Evolutionary conservation across 2,329 filamentous ascomycete genomes (phyloP).

Genomic region (Blastomyces silverae): DNA sequence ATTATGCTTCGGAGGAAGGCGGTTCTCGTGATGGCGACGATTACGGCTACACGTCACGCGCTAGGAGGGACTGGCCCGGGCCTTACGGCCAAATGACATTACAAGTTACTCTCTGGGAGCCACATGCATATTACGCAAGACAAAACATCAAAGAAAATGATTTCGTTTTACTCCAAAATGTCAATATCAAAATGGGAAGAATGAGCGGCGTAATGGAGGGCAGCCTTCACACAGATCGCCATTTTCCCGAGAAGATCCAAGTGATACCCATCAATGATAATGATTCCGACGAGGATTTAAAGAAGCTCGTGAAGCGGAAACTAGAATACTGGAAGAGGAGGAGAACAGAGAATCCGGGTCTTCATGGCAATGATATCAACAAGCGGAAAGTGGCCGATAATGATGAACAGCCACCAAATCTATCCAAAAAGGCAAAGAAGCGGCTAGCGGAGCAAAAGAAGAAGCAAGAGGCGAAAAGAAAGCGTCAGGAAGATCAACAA

Average conservation of each 20-base stretch:
- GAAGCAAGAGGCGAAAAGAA: slow-evolving; percentile 27
- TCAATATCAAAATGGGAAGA: slow-evolving; percentile 58
- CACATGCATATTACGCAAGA: slow-evolving; percentile 56
- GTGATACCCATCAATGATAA: slow-evolving; percentile 49
- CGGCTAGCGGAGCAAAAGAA: slow-evolving; percentile 19
- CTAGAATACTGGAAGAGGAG: slow-evolving; percentile 55
- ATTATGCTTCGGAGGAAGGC: slow-evolving; percentile 42
- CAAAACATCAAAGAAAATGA: slow-evolving; percentile 51
- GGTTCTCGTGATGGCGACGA: slow-evolving; percentile 47
- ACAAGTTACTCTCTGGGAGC: slow-evolving; percentile 63
- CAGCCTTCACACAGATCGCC: slow-evolving; percentile 57
- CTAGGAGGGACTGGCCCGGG: slow-evolving; percentile 55
- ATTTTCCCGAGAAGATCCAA: slow-evolving; percentile 49
- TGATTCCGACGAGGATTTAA: slow-evolving; percentile 43
- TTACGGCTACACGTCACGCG: slow-evolving; percentile 47
- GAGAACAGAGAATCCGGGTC: slow-evolving; percentile 35
- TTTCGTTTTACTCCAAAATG: slow-evolving; percentile 63
- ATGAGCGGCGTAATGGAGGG: slow-evolving; percentile 60
- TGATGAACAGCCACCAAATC: slow-evolving; percentile 28
- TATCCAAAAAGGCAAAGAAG: background rate
- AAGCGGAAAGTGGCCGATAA: slow-evolving; percentile 16
- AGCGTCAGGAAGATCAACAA: slow-evolving; percentile 29
- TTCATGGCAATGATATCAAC: slow-evolving; percentile 23
- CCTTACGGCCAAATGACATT: slow-evolving; percentile 67
- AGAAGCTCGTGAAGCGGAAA: slow-evolving; percentile 56